A percentile compares a stretch with the other conserved stretches of the same genome.
Evolutionary conservation across 2,329 filamentous ascomycete genomes (phyloP).

Genomic region (Fusarium devonianum): DNA sequence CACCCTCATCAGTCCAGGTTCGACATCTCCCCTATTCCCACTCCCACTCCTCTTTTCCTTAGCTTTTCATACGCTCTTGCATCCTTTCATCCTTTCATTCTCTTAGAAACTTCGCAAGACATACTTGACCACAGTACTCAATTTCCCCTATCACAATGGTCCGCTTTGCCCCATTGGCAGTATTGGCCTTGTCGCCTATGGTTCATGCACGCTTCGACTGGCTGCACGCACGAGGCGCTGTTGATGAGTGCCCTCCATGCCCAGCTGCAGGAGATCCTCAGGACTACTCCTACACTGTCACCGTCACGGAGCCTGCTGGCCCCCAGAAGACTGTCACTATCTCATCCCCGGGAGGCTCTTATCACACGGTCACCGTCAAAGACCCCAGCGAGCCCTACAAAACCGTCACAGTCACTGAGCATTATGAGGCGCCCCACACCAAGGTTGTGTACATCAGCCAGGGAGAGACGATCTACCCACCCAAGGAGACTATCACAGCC

Average conservation of each 20-base stretch:
- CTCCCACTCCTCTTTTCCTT: neutral
- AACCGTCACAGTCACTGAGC: slow-evolving; percentile 27
- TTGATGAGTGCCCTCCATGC: slow-evolving; percentile 45
- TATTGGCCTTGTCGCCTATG: slow-evolving; percentile 40
- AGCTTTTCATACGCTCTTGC: neutral
- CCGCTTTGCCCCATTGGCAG: slow-evolving; percentile 36
- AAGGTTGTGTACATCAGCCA: slow-evolving; percentile 34
- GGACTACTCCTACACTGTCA: slow-evolving; percentile 35
- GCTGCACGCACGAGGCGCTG: slow-evolving; percentile 26
- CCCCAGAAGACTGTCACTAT: slow-evolving; percentile 29
- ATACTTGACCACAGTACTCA: neutral
- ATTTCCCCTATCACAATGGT: slow-evolving; percentile 34
- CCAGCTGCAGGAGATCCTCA: slow-evolving; percentile 21
- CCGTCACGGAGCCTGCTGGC: slow-evolving; percentile 36
- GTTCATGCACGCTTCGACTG: slow-evolving; percentile 39
- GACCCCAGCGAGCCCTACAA: slow-evolving; percentile 15
- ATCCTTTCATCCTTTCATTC: neutral
- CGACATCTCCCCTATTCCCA: neutral
- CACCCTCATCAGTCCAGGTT: slow-evolving; percentile 14
- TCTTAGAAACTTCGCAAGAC: neutral
- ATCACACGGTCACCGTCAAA: slow-evolving; percentile 29
- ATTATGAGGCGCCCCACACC: slow-evolving; percentile 22
- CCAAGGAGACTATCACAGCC: slow-evolving; percentile 41
- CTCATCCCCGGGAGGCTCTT: slow-evolving; percentile 20
- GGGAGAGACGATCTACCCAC: slow-evolving; percentile 22